Conservation (phyloP, 345 rosid genomes). For the Camelina hispida region DNA sequence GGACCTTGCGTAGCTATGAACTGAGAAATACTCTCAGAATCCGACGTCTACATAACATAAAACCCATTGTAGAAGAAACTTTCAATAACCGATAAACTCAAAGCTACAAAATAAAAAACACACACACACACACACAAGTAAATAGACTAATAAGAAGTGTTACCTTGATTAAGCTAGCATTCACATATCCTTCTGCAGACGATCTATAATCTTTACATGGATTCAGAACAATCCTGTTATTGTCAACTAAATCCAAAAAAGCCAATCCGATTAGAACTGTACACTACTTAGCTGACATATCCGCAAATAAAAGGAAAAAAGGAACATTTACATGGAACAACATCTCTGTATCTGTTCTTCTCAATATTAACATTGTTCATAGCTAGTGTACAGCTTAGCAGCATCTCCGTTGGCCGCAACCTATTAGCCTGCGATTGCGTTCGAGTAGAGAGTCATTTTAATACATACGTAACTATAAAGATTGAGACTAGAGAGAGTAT, state of each 20-base stretch:
- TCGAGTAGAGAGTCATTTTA: slow-evolving; percentile 10
- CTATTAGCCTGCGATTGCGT: slow-evolving; percentile 53
- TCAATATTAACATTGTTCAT: slow-evolving; percentile 56
- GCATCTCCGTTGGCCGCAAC: slow-evolving; percentile 58
- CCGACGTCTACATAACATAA: slow-evolving; percentile 60
- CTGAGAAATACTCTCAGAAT: slow-evolving; percentile 61
- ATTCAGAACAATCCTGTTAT: slow-evolving; percentile 70
- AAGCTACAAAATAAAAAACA: neutral
- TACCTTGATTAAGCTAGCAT: slow-evolving; percentile 84
- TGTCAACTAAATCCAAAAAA: slow-evolving; percentile 61
- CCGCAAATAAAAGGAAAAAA: neutral
- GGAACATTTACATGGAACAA: slow-evolving; percentile 66
- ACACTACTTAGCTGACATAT: neutral
- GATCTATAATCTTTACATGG: slow-evolving; percentile 69
- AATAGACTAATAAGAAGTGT: neutral
- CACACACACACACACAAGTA: neutral
- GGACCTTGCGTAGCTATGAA: slow-evolving; percentile 98
- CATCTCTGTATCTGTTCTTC: slow-evolving; percentile 78
- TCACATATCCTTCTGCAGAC: slow-evolving; percentile 75
- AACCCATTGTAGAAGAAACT: neutral
- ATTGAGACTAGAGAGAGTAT: neutral
- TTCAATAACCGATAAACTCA: neutral
- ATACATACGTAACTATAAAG: too few relatives aligned
- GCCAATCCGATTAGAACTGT: neutral
- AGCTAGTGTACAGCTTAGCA: slow-evolving; percentile 58